These are phyloP conservation scores for Curvularia hawaiiensis DNA, from an alignment of 2,329 filamentous ascomycete species.

Conservation along the genomic window DNA sequence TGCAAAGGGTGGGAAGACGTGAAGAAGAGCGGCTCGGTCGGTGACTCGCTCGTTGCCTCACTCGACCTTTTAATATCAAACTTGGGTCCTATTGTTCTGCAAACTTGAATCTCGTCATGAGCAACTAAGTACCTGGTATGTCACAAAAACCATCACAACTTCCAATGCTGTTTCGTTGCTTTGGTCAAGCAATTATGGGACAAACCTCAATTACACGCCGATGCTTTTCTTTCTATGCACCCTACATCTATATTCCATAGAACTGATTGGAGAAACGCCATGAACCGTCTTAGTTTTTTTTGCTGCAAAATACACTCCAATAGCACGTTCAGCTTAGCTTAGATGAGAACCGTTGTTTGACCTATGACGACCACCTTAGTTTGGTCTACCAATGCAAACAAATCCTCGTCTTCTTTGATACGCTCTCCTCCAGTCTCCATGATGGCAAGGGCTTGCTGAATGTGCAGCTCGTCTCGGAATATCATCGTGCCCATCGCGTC, in stretches of 20 bases:
- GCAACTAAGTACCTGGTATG: not conserved
- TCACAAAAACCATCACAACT: not conserved
- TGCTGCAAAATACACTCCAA: not conserved
- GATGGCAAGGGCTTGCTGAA: conserved; percentile 27
- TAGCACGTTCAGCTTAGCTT: not conserved
- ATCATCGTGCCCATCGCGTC: conserved; percentile 27
- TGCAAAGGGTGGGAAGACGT: not conserved
- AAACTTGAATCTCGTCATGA: not conserved
- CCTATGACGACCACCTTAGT: conserved; percentile 21
- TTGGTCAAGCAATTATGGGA: not conserved
- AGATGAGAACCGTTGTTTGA: conserved; percentile 6
- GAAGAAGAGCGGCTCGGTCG: not conserved
- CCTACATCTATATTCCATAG: not conserved
- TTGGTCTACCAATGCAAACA: conserved; percentile 21
- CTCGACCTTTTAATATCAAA: not conserved
- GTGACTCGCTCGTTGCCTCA: not conserved
- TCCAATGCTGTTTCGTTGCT: not conserved
- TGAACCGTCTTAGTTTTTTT: no score
- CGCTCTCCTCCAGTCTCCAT: conserved; percentile 21
- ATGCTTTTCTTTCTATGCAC: not conserved
- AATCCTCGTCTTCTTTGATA: conserved; percentile 30
- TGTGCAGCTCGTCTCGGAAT: conserved; percentile 31
- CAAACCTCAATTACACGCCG: not conserved
- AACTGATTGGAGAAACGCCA: not conserved
- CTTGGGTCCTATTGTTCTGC: not conserved